Evolutionary conservation across 2,329 filamentous ascomycete genomes (phyloP), one percentile per base, ranked within the genome.

Genomic region (Trichoderma citrinoviride): DNA sequence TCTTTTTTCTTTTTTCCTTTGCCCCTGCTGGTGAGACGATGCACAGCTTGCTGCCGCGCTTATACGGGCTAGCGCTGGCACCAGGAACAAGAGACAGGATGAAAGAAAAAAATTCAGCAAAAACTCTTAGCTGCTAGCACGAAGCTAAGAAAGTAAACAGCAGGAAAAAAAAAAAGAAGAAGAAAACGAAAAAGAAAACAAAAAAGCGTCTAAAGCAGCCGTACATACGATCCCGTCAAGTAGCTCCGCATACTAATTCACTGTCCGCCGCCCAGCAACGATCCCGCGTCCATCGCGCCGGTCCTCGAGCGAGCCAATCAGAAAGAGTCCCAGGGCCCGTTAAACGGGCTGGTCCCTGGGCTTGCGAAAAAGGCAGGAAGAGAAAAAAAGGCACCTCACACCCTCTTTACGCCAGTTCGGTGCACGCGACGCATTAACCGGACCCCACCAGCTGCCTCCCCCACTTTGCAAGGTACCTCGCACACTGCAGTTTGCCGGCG

Each of bases 351-450:
- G 33, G 33, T 37, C 33, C n/a, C 44, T 47, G 21, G 19, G n/a
- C 19, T 47, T 12, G 33, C 2, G 27, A 14, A 37, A 14, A 23
- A 25, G 19, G n/a, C 44, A 5, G 19, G 3, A 17, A 46, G 15
- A 7, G 8, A 27, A n/a, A 49, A 60, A 60, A 60, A 60, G 56
- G 56, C 56, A 60, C 56, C 19, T 37, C 17, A 41, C 33, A 40
- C 17, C 33, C 52, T 40, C 33, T 41, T 55, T 23, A 60, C 55
- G 58, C 58, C 58, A 52, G 23, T 47, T 54, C 60, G 60, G 60
- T 40, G 50, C 60, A 63, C 60, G 60, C 60, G 60, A 63, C 60
- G 60, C 60, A 43, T 63, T 63, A 63, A 53, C 19, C 37, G 17
- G 50, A 63, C 41, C 49, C 60, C 60, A 54, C 60, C 27, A 54